These are phyloP conservation scores for Saksenaea oblongispora DNA, from an alignment of 371 early-diverging fungal species.

Conservation along the genomic window DNA sequence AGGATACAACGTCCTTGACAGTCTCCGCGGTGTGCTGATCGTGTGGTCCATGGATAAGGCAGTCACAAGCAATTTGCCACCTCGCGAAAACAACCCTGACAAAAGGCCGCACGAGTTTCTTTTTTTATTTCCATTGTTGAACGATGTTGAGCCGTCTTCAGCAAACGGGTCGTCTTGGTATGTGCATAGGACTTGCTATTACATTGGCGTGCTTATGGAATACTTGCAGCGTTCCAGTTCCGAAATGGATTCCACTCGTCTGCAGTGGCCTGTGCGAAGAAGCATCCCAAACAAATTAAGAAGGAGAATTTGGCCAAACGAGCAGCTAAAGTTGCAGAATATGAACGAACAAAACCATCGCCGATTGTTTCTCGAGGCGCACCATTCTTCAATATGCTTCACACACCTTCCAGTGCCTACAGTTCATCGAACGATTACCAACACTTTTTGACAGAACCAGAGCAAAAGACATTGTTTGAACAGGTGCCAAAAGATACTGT, in stretches of 20 bases:
- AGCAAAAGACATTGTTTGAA: conserved; percentile 57
- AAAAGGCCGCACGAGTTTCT: not conserved
- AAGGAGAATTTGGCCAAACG: conserved; percentile 54
- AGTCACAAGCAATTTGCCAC: not conserved
- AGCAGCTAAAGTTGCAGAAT: conserved; percentile 39
- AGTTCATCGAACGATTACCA: conserved; percentile 35
- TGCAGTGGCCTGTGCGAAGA: conserved; percentile 37
- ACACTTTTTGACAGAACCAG: conserved; percentile 53
- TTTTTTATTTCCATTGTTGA: not conserved
- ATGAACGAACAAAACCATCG: conserved; percentile 48
- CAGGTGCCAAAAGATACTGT: conserved; percentile 57
- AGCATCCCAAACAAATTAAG: conserved; percentile 54
- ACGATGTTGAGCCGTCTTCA: conserved; percentile 27
- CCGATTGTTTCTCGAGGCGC: conserved; percentile 40
- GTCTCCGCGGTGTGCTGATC: too few relatives aligned
- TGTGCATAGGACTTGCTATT: not conserved
- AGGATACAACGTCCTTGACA: too few relatives aligned
- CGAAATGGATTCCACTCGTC: conserved; percentile 42
- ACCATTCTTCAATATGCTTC: conserved; percentile 42
- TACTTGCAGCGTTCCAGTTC: conserved; percentile 4
- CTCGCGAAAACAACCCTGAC: conserved; percentile 6
- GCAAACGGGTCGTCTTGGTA: conserved; percentile 18
- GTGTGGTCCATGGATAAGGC: not conserved
- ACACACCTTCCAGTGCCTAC: conserved; percentile 48
- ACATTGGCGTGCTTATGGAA: too few relatives aligned